Evolutionary conservation across 73 alveolate genomes (phyloP), one percentile per base, ranked within the genome.

Genomic region (Paramecium primaurelia): DNA sequence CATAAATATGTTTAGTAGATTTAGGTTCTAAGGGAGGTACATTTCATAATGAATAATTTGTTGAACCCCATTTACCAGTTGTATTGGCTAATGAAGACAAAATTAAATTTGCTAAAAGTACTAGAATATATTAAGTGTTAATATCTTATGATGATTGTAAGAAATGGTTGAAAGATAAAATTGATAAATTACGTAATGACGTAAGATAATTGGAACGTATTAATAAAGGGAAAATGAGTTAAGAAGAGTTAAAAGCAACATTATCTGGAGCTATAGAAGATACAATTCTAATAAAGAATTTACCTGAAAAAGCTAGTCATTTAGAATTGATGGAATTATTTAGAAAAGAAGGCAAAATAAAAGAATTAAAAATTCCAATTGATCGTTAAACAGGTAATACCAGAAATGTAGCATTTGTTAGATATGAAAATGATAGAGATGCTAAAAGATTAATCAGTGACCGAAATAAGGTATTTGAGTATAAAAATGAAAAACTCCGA

Each of bases 11-110:
- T 25, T 47, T 96, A 42, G 93, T 94, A 14, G 98, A 96, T 87
- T 83, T 93, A 71, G 95, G 93, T 71, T 95, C 97, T 6, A 95
- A 94, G 80, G 97, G 97, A 30, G 97, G 97, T 11, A 93, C 97
- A 0, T 85, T 75, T 14, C 68, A 94, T 18, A 95, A 96, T 93
- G 96, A 86, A 18, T 42, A 93, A 60, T 59, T 51, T 40, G 59
- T 96, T 16, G 95, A 92, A 42, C 94, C 91, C 3, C 91, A 86
- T 85, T 10, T 77, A 18, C 96, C 96, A 18, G 32, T 20, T 5
- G 75, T 93, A 32, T 86, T 96, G 26, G 68, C 94, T 34, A 93
- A 90, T 40, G 95, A 89, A 9, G 92, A 86, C 36, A 92, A 85
- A 34, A 71, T 96, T 38, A 92, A 58, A 45, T 95, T 96, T 93